These are phyloP conservation scores for Amanita muscaria DNA, from an alignment of 768 basidiomycete species.

Conservation along the genomic window DNA sequence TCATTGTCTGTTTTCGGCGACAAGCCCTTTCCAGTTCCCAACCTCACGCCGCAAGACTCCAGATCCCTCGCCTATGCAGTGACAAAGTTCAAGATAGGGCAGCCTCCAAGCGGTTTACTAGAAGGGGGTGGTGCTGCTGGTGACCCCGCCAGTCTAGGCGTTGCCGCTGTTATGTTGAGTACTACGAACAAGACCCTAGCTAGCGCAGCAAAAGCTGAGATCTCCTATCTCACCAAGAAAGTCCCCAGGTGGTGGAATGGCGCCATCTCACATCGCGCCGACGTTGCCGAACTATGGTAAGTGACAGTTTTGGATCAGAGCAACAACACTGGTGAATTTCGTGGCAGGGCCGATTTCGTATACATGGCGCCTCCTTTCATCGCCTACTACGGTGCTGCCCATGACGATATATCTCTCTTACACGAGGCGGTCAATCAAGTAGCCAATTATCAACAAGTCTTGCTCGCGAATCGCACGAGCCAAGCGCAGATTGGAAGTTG, in stretches of 20 bases:
- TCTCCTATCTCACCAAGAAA: conserved; percentile 24
- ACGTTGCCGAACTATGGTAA: conserved; percentile 34
- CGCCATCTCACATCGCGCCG: conserved; percentile 36
- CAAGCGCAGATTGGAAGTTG: conserved; percentile 25
- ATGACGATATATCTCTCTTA: conserved; percentile 26
- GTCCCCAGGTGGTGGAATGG: conserved; percentile 34
- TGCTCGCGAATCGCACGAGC: conserved; percentile 21
- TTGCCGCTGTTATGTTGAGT: conserved; percentile 36
- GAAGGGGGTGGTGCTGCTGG: conserved; percentile 34
- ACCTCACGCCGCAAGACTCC: conserved; percentile 13
- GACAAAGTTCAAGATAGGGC: conserved; percentile 28
- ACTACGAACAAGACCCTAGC: conserved; percentile 25
- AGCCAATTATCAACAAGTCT: conserved; percentile 27
- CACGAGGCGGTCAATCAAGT: conserved; percentile 30
- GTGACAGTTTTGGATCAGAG: background rate
- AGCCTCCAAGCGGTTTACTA: conserved; percentile 24
- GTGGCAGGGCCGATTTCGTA: conserved; percentile 37
- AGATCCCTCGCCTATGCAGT: conserved; percentile 29
- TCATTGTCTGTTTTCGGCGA: conserved; percentile 31
- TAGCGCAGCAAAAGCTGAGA: conserved; percentile 23
- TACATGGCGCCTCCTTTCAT: conserved; percentile 47
- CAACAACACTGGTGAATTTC: background rate
- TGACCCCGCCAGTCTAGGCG: conserved; percentile 41
- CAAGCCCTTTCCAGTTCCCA: conserved; percentile 26
- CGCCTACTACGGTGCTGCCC: conserved; percentile 37